phyloP scores from a whole-genome alignment of 352 stramenopile genomes.

The Globisporangium spiculum region DNA sequence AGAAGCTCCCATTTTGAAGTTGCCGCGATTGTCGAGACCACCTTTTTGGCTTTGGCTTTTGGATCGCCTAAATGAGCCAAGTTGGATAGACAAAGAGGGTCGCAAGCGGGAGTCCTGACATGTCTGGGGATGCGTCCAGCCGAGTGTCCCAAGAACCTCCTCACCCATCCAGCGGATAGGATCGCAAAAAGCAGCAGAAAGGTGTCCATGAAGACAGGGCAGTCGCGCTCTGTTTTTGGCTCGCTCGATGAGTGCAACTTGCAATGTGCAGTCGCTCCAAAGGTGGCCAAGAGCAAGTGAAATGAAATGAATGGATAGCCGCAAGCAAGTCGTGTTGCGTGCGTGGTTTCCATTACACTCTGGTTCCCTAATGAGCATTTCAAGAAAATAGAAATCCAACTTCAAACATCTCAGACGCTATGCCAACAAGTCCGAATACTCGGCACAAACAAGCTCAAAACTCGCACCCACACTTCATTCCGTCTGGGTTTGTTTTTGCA shows the following conservation, averaged over 20 bases:
- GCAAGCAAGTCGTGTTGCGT: background rate
- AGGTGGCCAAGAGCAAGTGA: background rate
- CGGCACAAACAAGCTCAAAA: no score
- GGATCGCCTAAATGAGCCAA: background rate
- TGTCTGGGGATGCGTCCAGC: background rate
- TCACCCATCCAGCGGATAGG: background rate
- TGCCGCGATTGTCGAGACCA: background rate
- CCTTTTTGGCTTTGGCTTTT: background rate
- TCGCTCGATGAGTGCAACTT: background rate
- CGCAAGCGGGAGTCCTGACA: background rate
- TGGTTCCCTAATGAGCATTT: background rate
- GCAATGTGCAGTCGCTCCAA: background rate
- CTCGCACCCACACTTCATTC: no score
- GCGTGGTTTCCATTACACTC: background rate
- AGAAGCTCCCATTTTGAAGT: background rate
- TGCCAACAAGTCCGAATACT: background rate
- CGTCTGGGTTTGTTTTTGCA: background rate
- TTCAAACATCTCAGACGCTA: constrained; percentile 8
- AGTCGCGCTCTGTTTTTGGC: background rate
- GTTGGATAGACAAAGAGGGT: background rate
- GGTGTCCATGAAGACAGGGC: constrained; percentile 13
- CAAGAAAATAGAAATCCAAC: constrained; percentile 4
- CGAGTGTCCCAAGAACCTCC: background rate
- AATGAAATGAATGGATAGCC: background rate
- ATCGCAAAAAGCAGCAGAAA: background rate